Evolutionary conservation across 768 basidiomycete genomes (phyloP).

Genomic region (Xanthoconium stramineum): DNA sequence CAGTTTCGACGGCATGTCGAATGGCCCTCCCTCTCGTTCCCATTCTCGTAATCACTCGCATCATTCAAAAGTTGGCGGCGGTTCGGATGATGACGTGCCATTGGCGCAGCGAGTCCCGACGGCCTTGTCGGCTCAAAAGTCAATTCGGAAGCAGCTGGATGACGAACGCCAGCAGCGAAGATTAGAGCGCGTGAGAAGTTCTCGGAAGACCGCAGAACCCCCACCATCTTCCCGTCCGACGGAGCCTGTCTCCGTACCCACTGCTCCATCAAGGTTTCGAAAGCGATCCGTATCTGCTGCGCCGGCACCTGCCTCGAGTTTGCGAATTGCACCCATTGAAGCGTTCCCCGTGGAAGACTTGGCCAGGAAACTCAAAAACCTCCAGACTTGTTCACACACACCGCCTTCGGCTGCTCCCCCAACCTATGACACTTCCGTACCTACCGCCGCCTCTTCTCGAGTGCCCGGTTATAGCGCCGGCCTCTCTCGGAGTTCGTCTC

Average conservation of each 20-base stretch:
- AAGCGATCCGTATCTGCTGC: slow-evolving; percentile 33
- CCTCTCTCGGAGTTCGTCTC: slow-evolving; percentile 24
- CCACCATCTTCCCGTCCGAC: slow-evolving; percentile 16
- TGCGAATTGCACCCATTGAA: slow-evolving; percentile 35
- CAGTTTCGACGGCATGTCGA: slow-evolving; percentile 38
- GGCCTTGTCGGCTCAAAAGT: slow-evolving; percentile 77
- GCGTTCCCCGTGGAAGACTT: slow-evolving; percentile 58
- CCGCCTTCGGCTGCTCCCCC: slow-evolving; percentile 13
- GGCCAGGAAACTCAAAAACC: slow-evolving; percentile 51
- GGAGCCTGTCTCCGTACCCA: slow-evolving; percentile 25
- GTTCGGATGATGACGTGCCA: slow-evolving; percentile 76
- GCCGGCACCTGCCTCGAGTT: slow-evolving; percentile 12
- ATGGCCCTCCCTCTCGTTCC: slow-evolving; percentile 18
- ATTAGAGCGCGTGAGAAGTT: slow-evolving; percentile 40
- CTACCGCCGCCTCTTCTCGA: slow-evolving; percentile 10
- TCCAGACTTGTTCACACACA: slow-evolving; percentile 35
- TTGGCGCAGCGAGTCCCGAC: slow-evolving; percentile 80
- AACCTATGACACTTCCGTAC: slow-evolving; percentile 9
- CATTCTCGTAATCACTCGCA: slow-evolving; percentile 23
- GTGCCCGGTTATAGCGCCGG: slow-evolving; percentile 4
- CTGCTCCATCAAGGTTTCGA: slow-evolving; percentile 37
- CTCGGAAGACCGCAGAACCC: slow-evolving; percentile 19
- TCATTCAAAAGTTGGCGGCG: slow-evolving; percentile 23
- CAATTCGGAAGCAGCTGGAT: slow-evolving; percentile 68
- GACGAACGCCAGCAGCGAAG: slow-evolving; percentile 63